Percentiles rank a stretch among this genome's conserved stretches.
phyloP scores from a whole-genome alignment of 2,329 filamentous ascomycete species.

The Colletotrichum sp. region DNA sequence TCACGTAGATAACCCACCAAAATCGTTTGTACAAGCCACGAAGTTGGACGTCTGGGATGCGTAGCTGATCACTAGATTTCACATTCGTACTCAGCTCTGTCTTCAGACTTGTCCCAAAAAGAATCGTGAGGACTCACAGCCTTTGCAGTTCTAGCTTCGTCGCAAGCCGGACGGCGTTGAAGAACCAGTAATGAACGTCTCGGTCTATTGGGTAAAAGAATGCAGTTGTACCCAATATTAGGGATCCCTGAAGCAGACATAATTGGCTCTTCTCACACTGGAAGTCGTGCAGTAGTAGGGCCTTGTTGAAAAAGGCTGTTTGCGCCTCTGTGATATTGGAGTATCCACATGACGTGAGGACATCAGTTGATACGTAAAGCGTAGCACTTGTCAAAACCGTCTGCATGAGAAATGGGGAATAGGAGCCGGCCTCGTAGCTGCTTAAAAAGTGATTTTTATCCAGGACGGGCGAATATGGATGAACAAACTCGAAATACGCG shows the following conservation, averaged over 20 bases:
- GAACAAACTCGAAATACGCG: neutral
- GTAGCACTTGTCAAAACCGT: neutral
- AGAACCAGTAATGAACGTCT: neutral
- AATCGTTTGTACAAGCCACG: neutral
- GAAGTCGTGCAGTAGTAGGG: neutral
- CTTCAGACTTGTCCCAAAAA: too few relatives aligned
- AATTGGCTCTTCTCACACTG: neutral
- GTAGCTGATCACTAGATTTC: neutral
- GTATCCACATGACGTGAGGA: neutral
- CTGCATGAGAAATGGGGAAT: neutral
- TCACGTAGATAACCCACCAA: neutral
- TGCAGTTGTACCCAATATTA: neutral
- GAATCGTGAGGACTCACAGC: neutral
- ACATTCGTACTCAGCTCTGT: neutral
- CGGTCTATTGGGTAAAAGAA: neutral
- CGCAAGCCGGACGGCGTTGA: neutral
- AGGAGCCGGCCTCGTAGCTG: fast-evolving
- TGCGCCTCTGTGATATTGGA: neutral
- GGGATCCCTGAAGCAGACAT: neutral
- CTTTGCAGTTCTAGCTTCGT: neutral
- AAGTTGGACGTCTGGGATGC: neutral
- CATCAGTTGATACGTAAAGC: neutral
- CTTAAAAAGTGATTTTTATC: fast-evolving
- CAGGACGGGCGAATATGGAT: neutral
- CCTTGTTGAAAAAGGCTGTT: neutral